Evolutionary conservation across 75 land plant genomes (phyloP), one percentile per base, ranked within the genome.

Genomic region (Sequoia sempervirens): DNA sequence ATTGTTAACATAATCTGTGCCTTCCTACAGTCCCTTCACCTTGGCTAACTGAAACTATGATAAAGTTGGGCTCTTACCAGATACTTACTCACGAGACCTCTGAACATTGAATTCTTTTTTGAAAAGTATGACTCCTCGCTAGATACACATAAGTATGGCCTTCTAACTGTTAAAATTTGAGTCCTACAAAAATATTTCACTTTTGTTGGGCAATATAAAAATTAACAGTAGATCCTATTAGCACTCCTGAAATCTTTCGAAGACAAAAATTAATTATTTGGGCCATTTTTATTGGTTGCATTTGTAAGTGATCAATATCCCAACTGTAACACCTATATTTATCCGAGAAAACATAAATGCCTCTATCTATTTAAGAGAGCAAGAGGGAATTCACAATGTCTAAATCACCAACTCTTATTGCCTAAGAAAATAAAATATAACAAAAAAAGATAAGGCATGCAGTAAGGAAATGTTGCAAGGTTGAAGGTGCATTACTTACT

Each of bases 401-500:
- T 75, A 30, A 10, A 75, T 41, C 70, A 36, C 64, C 82, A n/a
- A 81, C 28, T 3, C 61, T 52, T 53, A 11, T 47, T 53, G 61
- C n/a, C 23, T 81, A n/a, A 37, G 1, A 81, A 81, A 81, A 81
- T 81, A n/a, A 81, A 32, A 8, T 50, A 32, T 36, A 11, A 18
- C 30, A 81, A 64, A 32, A 34, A 82, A 36, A 36, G 41, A 18
- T 79, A 28, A 80, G 37, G 26, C 30, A 40, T 18, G n/a, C 32
- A 32, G 56, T 74, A 81, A 70, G 11, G 58, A 74, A 38, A 37
- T 11, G 78, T 34, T 37, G 36, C 38, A 79, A 81, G 17, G 9
- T 26, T 26, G 47, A 79, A 81, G 17, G 9, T 26, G 50, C 53
- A 20, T 75, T 88, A 88, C 96, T 95, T 92, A 96, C 98, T 84